Base-by-base conservation (phyloP, 2,329 filamentous ascomycete species). In the Scleromitrula shiraiana region DNA sequence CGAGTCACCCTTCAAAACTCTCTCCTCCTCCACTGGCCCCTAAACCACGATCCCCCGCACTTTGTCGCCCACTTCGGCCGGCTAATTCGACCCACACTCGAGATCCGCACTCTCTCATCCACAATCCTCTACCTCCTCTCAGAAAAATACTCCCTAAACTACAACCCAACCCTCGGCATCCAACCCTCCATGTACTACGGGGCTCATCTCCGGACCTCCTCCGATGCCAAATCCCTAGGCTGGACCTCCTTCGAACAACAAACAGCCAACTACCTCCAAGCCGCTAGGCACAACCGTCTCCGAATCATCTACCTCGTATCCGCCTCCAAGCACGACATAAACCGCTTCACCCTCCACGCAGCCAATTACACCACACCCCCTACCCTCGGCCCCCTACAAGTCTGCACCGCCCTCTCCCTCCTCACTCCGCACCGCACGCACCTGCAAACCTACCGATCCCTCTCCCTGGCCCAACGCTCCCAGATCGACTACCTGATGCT, bases 161-260 rank as follows among this genome's bases (percentile, higher is more conserved):
- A 65, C 40, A 55, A 65, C 9, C 52, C 53, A 6, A 47, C 54
- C 4, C 44, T 56, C 0, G 58, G 66, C 10, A 59, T 64, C 3
- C 53, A 45, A 8, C 19, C 17, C 2, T 32, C 37, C 2, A 61
- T 59, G 6, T 70, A 66, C 49, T 65, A 66, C 35, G 68, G 67
- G 17, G 68, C 63, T 0, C 64, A 70, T 51, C 50, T 71, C 26
- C 59, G 65, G 17, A 67, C 65, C 1, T 65, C 62, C n/a, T 50
- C 46, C 4, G 67, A 69, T 44, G 66, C 67, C 14, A 39, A 30
- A 35, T 39, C 39, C 35, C 30, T 39, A 9, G 40, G 35, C 22
- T 50, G 43, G 35, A 44, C 43, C 1, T 12, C 17, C 8, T 26
- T 41, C 2, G 37, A 37, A 27, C 33, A 24, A 3, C 44, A 51